A percentile compares a stretch with the other conserved stretches of the same genome.
phyloP scores from a whole-genome alignment of 2,329 filamentous ascomycete species.

The Nemania serpens region DNA sequence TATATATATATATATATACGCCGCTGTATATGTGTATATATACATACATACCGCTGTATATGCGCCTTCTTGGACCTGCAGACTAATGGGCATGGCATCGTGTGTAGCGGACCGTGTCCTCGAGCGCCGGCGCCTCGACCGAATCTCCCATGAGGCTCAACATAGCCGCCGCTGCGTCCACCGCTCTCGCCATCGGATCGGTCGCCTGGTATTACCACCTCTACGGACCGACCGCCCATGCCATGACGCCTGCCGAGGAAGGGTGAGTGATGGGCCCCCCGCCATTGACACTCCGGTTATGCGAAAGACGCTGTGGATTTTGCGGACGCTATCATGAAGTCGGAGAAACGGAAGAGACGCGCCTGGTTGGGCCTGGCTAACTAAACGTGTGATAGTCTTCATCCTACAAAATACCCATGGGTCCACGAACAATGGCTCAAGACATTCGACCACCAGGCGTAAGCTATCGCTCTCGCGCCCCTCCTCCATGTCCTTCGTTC shows the following conservation, averaged over 20 bases:
- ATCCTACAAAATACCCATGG: slow-evolving; percentile 92
- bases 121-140: slow-evolving; percentile 72
- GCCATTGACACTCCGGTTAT: neutral
- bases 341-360: slow-evolving; percentile 9
- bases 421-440: slow-evolving; percentile 89
- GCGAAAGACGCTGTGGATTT: neutral
- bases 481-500: neutral
- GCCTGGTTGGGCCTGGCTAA: slow-evolving; percentile 23
- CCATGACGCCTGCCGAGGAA: slow-evolving; percentile 94
- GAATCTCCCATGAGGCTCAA: slow-evolving; percentile 82
- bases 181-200: slow-evolving; percentile 82
- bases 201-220: slow-evolving; percentile 98
- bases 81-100: slow-evolving; percentile 19
- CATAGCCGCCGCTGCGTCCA: slow-evolving; percentile 84
- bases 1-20: neutral
- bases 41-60: neutral
- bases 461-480: slow-evolving; percentile 52
- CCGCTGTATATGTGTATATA: neutral
- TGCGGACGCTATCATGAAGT: neutral
- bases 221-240: slow-evolving; percentile 85
- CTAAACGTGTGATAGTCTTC: slow-evolving; percentile 65
- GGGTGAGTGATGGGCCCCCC: slow-evolving; percentile 71
- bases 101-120: slow-evolving; percentile 68
- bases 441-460: slow-evolving; percentile 97
- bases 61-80: slow-evolving; percentile 6